Base-by-base conservation (phyloP, 108 stramenopile species). In the Pseudonitzschia pungens region DNA sequence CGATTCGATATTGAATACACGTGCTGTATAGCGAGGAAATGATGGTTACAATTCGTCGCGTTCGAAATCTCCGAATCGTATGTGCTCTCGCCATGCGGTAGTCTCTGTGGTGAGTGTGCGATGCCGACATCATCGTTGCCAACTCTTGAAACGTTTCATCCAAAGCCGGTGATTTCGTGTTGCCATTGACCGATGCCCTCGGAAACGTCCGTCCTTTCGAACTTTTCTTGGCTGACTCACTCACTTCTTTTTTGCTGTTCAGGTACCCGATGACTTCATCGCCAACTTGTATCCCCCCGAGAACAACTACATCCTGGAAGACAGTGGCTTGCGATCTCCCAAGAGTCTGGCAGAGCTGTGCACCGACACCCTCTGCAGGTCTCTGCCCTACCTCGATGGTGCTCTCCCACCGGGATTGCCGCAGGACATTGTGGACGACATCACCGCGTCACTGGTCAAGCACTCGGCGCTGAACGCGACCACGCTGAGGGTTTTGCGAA, bases 391-490 rank as follows among this genome's bases (percentile, higher is more conserved):
- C 36, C 45, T 86, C 27, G 80, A 86, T 26, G 86, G 79, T 33
- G 86, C 87, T 55, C 79, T 94, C 16, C 93, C 93, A 21, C 74
- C 75, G 10, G 89, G 90, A 31, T 71, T 94, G 26, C 93, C 93
- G 12, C 89, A 89, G 71, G 93, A 94, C 32, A 66, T 91, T 1
- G 90, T 94, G 20, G 89, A 94, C 70, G 81, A 77, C 45, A 84
- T 94, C 27, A 62, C 89, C 7, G 20, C 69, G 18, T 83, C 84
- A 65, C 81, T 94, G 15, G 78, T 87, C 0, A 77, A 79, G 41
- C 88, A 92, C 63, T 83, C 86, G 28, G 91, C 93, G 43, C 60
- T 92, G 33, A 94, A 92, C 63, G 74, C 82, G 9, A 89, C 91
- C 0, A 92, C 89, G 0, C 75, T 94, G 33, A 68, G 83, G 14